Conservation (phyloP, 352 stramenopile species). For the Globisporangium lucens region DNA sequence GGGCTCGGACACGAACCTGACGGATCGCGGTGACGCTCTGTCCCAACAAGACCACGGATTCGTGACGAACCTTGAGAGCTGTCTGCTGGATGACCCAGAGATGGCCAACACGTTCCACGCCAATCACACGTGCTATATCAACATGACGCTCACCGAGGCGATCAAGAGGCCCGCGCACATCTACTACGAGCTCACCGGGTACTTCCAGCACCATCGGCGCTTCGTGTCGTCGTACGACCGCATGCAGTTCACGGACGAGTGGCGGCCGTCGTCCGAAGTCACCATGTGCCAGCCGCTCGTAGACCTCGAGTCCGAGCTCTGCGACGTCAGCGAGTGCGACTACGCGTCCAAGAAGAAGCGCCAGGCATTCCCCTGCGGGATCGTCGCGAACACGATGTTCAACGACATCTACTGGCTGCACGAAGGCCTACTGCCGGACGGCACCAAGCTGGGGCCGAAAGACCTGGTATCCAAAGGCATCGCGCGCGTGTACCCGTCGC, state of each 20-base stretch:
- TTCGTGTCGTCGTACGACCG: conserved; percentile 69
- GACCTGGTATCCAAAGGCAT: conserved; percentile 46
- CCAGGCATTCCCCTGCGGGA: conserved; percentile 63
- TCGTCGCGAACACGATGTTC: conserved; percentile 81
- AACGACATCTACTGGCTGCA: conserved; percentile 87
- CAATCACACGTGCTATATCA: conserved; percentile 72
- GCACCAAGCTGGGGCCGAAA: conserved; percentile 31
- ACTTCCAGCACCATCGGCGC: conserved; percentile 72
- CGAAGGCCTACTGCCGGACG: conserved; percentile 40
- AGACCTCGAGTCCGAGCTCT: conserved; percentile 31
- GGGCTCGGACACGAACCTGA: conserved; percentile 24
- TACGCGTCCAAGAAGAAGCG: conserved; percentile 25
- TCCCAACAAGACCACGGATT: conserved; percentile 31
- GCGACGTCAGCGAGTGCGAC: conserved; percentile 38
- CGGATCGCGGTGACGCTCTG: conserved; percentile 19
- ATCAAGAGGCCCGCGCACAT: conserved; percentile 36
- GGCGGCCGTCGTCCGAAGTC: conserved; percentile 32
- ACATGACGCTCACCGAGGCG: conserved; percentile 46
- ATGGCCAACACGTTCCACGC: conserved; percentile 67
- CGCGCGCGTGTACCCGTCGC: conserved; percentile 44
- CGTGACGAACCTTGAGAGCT: conserved; percentile 47
- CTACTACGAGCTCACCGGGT: conserved; percentile 66
- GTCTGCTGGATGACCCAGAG: conserved; percentile 30
- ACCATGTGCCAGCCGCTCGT: conserved; percentile 53
- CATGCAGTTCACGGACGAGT: conserved; percentile 64